Evolutionary conservation across 805 yeast species (phyloP).

Genomic region (Myxozyma nipponensis): DNA sequence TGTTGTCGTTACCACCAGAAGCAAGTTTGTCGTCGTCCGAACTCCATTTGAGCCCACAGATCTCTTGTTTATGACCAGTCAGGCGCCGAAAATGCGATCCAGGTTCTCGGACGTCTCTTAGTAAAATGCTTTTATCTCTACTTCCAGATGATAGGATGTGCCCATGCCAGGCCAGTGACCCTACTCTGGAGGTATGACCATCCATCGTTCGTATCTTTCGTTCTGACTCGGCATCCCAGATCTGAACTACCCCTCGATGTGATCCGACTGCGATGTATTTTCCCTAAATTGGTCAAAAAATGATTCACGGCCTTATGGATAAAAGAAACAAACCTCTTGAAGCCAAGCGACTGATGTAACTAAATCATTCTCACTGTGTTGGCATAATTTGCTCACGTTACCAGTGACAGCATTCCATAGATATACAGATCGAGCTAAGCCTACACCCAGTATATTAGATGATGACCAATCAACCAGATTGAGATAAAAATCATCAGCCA

Average conservation of each 20-base stretch:
- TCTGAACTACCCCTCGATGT: constrained; percentile 78
- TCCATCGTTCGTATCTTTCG: constrained; percentile 87
- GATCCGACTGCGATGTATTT: constrained; percentile 94
- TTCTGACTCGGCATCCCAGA: constrained; percentile 84
- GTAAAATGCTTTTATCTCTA: constrained; percentile 76
- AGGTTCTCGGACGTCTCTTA: constrained; percentile 86
- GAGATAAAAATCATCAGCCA: constrained; percentile 88
- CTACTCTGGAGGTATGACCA: constrained; percentile 79
- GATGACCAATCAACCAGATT: constrained; percentile 95
- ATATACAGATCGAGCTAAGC: constrained; percentile 81
- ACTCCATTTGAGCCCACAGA: constrained; percentile 95
- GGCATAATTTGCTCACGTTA: constrained; percentile 74
- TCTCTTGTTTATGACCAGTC: constrained; percentile 83
- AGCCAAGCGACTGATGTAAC: constrained; percentile 91
- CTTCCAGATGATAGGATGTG: constrained; percentile 85
- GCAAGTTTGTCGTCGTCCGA: constrained; percentile 86
- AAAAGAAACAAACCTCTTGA: constrained; percentile 52
- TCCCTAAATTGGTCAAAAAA: constrained; percentile 46
- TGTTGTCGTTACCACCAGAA: constrained; percentile 93
- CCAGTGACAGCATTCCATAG: constrained; percentile 88
- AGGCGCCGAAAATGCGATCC: constrained; percentile 73
- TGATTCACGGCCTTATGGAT: neutral
- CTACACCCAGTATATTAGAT: constrained; percentile 83
- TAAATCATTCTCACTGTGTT: constrained; percentile 60
- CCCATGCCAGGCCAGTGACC: constrained; percentile 91